Evolutionary conservation across 345 rosid genomes (phyloP).

Genomic region (Linum lewisii): DNA sequence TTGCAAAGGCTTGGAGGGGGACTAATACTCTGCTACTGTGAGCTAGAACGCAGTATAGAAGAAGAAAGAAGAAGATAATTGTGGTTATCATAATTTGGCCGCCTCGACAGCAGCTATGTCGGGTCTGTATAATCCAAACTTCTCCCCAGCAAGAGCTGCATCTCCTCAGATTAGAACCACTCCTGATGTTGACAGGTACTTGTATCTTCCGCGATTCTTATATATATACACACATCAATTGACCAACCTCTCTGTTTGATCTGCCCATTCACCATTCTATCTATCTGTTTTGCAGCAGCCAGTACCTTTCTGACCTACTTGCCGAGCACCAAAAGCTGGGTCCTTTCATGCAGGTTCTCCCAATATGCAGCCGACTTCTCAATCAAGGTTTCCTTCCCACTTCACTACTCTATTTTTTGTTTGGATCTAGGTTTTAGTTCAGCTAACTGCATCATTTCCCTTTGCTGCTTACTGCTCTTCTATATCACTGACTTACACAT

Average conservation of each 20-base stretch:
- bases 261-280: background rate
- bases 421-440: slow-evolving; percentile 48
- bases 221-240: no score
- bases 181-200: slow-evolving; percentile 79
- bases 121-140: slow-evolving; percentile 88
- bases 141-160: slow-evolving; percentile 93
- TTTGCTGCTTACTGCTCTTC: background rate
- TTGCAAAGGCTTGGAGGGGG: no score
- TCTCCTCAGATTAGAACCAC: slow-evolving; percentile 92
- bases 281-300: slow-evolving; percentile 31
- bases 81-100: no score
- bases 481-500: background rate
- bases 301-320: slow-evolving; percentile 73
- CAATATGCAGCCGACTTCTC: slow-evolving; percentile 80
- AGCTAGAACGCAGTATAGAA: no score
- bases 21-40: no score
- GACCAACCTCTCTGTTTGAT: background rate
- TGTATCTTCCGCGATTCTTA: background rate
- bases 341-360: slow-evolving; percentile 91
- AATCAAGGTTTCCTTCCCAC: slow-evolving; percentile 60
- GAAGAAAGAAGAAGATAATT: no score
- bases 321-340: slow-evolving; percentile 97
- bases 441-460: slow-evolving; percentile 1
- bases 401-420: slow-evolving; percentile 5
- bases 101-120: slow-evolving; percentile 43